Conservation (phyloP, 2,329 filamentous ascomycete genomes). For the Lachnellula subtilissima region DNA sequence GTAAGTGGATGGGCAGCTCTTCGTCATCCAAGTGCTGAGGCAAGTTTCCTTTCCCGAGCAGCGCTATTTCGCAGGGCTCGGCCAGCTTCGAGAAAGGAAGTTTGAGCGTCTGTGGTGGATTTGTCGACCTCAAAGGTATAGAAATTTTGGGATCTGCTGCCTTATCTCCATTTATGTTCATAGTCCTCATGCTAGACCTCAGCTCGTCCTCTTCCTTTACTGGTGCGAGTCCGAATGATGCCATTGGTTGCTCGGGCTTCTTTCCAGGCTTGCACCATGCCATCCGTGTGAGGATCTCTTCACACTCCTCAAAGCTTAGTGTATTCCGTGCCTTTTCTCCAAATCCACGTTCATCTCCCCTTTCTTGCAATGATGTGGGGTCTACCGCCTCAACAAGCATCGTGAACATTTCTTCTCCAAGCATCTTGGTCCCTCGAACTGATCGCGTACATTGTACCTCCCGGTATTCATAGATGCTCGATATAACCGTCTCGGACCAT, state of each 20-base stretch:
- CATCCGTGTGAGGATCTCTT: conserved; percentile 70
- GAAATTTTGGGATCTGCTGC: conserved; percentile 29
- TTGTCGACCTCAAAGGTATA: conserved; percentile 39
- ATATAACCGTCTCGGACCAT: conserved; percentile 85
- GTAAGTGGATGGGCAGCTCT: conserved; percentile 70
- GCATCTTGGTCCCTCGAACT: conserved; percentile 66
- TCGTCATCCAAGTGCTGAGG: conserved; percentile 72
- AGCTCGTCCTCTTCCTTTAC: conserved; percentile 56
- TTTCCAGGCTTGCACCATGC: conserved; percentile 62
- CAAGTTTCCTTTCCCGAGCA: conserved; percentile 59
- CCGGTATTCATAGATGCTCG: conserved; percentile 84
- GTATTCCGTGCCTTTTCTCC: conserved; percentile 22
- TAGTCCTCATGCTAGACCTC: conserved; percentile 21
- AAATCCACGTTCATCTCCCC: conserved; percentile 1
- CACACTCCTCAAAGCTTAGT: conserved; percentile 71
- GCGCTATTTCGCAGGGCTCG: conserved; percentile 67
- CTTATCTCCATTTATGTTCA: conserved; percentile 18
- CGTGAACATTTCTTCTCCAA: conserved; percentile 66
- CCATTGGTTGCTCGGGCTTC: conserved; percentile 8
- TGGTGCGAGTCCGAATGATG: conserved; percentile 40
- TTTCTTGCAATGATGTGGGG: conserved; percentile 25
- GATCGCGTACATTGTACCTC: conserved; percentile 69
- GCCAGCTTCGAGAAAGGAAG: conserved; percentile 68
- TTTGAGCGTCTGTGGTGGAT: conserved; percentile 50
- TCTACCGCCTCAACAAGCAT: conserved; percentile 48